Conservation (phyloP, 345 rosid genomes). For the Zanthoxylum bungeanum region DNA sequence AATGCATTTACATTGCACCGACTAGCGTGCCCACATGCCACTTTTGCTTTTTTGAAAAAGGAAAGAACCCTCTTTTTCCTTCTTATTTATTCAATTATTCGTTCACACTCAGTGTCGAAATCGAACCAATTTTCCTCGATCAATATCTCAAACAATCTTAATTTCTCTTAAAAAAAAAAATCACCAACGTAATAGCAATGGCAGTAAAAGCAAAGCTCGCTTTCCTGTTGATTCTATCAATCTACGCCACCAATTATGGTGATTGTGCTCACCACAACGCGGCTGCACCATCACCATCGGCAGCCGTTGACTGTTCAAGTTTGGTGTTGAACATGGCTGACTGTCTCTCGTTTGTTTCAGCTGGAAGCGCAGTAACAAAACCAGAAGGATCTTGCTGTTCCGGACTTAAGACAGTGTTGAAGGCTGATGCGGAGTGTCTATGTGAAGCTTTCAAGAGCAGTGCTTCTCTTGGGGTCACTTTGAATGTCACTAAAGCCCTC, state of each 20-base stretch:
- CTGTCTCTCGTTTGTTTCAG: conserved; percentile 66
- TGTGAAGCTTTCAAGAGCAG: conserved; percentile 83
- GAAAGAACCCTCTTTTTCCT: not conserved
- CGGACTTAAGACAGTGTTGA: conserved; percentile 68
- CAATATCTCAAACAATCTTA: too few relatives aligned
- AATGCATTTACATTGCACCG: not conserved
- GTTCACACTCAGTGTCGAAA: too few relatives aligned
- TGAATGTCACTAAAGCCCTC: conserved; percentile 76
- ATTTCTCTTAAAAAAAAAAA: too few relatives aligned
- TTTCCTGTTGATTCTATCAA: conserved; percentile 13
- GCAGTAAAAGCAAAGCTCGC: not conserved
- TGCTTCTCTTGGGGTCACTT: conserved; percentile 57
- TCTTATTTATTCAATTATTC: too few relatives aligned
- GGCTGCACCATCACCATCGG: conserved; percentile 41
- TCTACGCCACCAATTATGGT: conserved; percentile 2
- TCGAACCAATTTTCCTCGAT: not conserved
- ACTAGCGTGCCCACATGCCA: not conserved
- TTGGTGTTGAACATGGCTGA: conserved; percentile 67
- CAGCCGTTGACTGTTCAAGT: conserved; percentile 45
- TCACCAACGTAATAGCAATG: too few relatives aligned
- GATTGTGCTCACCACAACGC: conserved; percentile 19
- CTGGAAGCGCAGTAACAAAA: conserved; percentile 52
- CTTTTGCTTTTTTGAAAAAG: not conserved
- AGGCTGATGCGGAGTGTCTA: conserved; percentile 61
- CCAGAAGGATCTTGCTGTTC: conserved; percentile 73